Evolutionary conservation across 495 filamentous ascomycete species (phyloP).

Genomic region (Tuber umbilicatum): DNA sequence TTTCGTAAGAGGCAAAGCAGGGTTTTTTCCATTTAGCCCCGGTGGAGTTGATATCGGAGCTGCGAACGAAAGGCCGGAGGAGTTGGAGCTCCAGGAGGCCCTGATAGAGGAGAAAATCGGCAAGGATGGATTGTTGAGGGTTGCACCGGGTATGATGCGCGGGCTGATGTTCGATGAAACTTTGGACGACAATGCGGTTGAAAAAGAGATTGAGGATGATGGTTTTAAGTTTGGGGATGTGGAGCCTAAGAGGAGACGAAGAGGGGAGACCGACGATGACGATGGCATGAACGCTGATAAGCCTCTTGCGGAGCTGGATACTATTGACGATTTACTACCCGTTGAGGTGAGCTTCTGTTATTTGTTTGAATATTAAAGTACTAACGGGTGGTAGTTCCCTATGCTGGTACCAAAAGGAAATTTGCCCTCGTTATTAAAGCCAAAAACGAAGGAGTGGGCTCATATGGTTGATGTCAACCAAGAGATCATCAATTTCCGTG

Average conservation of each 20-base stretch:
- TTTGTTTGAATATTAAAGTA: background rate
- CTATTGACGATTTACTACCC: slow-evolving; percentile 83
- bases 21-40: slow-evolving; percentile 92
- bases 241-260: slow-evolving; percentile 56
- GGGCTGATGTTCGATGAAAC: slow-evolving; percentile 69
- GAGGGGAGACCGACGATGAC: slow-evolving; percentile 42
- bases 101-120: slow-evolving; percentile 41
- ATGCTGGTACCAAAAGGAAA: slow-evolving; percentile 76
- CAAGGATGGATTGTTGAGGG: slow-evolving; percentile 71
- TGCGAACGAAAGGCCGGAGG: slow-evolving; percentile 46
- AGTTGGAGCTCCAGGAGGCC: slow-evolving; percentile 32
- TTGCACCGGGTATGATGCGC: slow-evolving; percentile 73
- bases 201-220: slow-evolving; percentile 62
- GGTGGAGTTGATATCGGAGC: slow-evolving; percentile 86
- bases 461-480: slow-evolving; percentile 94
- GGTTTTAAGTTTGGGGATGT: slow-evolving; percentile 49
- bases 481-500: slow-evolving; percentile 81
- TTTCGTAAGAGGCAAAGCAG: slow-evolving; percentile 89
- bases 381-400: slow-evolving; percentile 54
- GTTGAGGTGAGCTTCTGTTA: slow-evolving; percentile 51
- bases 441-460: slow-evolving; percentile 83
- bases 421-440: slow-evolving; percentile 54
- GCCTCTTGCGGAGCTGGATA: slow-evolving; percentile 51
- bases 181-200: slow-evolving; percentile 52
- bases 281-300: slow-evolving; percentile 15